A percentile compares a stretch with the other conserved stretches of the same genome.
Evolutionary conservation across 2,329 filamentous ascomycete species (phyloP).

Genomic region (Nothomitra cinnamomea): DNA sequence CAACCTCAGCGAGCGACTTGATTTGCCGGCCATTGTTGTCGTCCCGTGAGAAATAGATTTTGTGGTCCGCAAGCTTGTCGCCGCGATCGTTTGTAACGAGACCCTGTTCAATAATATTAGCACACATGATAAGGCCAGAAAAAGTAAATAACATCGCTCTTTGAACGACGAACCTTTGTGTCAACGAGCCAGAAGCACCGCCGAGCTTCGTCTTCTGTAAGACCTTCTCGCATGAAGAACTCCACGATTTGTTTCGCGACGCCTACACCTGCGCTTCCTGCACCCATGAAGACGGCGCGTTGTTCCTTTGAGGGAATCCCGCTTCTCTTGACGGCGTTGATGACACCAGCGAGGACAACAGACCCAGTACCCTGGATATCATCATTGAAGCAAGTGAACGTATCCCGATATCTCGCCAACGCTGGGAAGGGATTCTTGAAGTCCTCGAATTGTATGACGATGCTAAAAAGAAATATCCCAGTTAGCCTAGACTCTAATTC

Average conservation of each 20-base stretch:
- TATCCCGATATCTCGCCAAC: conserved; percentile 72
- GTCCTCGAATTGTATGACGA: conserved; percentile 87
- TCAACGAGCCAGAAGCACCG: conserved; percentile 96
- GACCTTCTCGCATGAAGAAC: conserved; percentile 84
- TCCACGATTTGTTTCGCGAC: conserved; percentile 96
- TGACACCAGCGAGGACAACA: conserved; percentile 73
- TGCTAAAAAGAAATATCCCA: conserved; percentile 27
- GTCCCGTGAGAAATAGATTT: conserved; percentile 48
- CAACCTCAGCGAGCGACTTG: conserved; percentile 73
- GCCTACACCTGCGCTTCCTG: conserved; percentile 87
- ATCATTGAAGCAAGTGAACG: conserved; percentile 94
- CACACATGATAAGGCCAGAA: not conserved
- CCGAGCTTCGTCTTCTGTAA: conserved; percentile 73
- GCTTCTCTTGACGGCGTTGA: conserved; percentile 64
- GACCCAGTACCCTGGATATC: conserved; percentile 96
- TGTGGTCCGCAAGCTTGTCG: conserved; percentile 84
- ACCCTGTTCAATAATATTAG: conserved; percentile 30
- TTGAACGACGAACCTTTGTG: conserved; percentile 40
- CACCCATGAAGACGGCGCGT: conserved; percentile 88
- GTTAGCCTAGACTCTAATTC: conserved; percentile 16
- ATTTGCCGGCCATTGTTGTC: conserved; percentile 49
- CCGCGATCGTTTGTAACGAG: conserved; percentile 86
- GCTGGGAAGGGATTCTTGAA: conserved; percentile 97
- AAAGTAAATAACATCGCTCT: conserved; percentile 7
- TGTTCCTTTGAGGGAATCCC: conserved; percentile 78